A percentile compares a stretch with the other conserved stretches of the same genome.
Evolutionary conservation across 2,329 filamentous ascomycete species (phyloP).

Genomic region (Colletotrichum caudatum): DNA sequence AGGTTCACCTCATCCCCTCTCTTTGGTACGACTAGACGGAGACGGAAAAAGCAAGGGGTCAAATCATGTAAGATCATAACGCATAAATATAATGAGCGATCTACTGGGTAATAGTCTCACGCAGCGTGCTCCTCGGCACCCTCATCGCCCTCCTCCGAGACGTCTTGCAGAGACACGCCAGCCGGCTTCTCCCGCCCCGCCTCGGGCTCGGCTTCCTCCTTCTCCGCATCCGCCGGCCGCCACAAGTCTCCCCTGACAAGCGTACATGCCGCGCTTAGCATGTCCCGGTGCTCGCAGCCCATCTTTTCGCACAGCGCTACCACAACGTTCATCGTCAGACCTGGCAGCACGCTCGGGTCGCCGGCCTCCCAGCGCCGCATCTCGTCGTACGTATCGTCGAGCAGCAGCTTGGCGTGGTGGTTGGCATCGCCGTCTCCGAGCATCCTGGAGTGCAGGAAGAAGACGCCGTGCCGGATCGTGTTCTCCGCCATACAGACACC

Average conservation of each 20-base stretch:
- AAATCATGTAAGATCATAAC: conserved; percentile 19
- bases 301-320: conserved; percentile 19
- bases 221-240: conserved; percentile 11
- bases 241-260: conserved; percentile 28
- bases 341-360: conserved; percentile 33
- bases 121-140: background rate
- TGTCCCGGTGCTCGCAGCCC: conserved; percentile 27
- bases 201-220: conserved; percentile 5
- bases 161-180: background rate
- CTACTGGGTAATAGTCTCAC: background rate
- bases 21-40: background rate
- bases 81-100: conserved; percentile 18
- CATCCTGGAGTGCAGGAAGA: conserved; percentile 37
- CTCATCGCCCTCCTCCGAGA: background rate
- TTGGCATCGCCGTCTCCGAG: conserved; percentile 21
- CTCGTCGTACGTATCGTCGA: conserved; percentile 38
- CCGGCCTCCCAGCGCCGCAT: conserved; percentile 40
- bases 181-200: conserved; percentile 17
- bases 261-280: conserved; percentile 31
- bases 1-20: background rate
- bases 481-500: conserved; percentile 39
- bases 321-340: conserved; percentile 39
- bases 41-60: background rate
- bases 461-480: conserved; percentile 37
- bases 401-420: conserved; percentile 32